A percentile compares a stretch with the other conserved stretches of the same genome.
These are phyloP conservation scores for Cicer yamashitae DNA, from an alignment of 306 rosid species.

Conservation along the genomic window DNA sequence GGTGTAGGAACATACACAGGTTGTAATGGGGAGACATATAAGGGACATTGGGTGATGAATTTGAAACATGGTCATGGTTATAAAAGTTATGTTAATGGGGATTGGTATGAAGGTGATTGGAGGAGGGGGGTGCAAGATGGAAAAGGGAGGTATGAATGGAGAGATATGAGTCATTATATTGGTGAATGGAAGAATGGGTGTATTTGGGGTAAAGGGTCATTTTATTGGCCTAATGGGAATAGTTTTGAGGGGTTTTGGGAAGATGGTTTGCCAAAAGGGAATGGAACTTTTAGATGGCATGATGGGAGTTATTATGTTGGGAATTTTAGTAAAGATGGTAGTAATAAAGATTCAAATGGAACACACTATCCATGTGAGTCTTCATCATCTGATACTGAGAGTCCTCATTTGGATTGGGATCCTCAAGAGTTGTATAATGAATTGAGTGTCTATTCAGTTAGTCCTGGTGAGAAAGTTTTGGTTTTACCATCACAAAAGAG, in stretches of 20 bases:
- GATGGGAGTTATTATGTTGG: constrained; percentile 81
- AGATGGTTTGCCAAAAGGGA: constrained; percentile 73
- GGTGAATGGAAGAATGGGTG: constrained; percentile 94
- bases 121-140: constrained; percentile 72
- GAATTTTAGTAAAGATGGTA: constrained; percentile 64
- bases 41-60: constrained; percentile 84
- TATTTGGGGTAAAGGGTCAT: constrained; percentile 73
- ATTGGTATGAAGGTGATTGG: constrained; percentile 91
- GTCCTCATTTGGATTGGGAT: constrained; percentile 64
- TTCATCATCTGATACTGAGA: constrained; percentile 29
- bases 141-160: constrained; percentile 79
- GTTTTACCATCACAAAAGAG: constrained; percentile 83
- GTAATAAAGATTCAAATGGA: constrained; percentile 59
- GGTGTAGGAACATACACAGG: constrained; percentile 74
- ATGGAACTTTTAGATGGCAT: constrained; percentile 71
- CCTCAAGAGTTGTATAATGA: constrained; percentile 71
- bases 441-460: constrained; percentile 54
- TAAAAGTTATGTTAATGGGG: constrained; percentile 66
- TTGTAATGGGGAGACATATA: constrained; percentile 70
- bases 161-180: constrained; percentile 61
- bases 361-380: constrained; percentile 55
- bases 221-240: constrained; percentile 74
- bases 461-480: constrained; percentile 72
- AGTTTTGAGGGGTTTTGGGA: constrained; percentile 84
- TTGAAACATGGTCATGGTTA: constrained; percentile 80